Percentiles rank a stretch among this genome's conserved stretches.
phyloP scores from a whole-genome alignment of 371 early-diverging fungal genomes.

The Syncephalis plumigaleata region DNA sequence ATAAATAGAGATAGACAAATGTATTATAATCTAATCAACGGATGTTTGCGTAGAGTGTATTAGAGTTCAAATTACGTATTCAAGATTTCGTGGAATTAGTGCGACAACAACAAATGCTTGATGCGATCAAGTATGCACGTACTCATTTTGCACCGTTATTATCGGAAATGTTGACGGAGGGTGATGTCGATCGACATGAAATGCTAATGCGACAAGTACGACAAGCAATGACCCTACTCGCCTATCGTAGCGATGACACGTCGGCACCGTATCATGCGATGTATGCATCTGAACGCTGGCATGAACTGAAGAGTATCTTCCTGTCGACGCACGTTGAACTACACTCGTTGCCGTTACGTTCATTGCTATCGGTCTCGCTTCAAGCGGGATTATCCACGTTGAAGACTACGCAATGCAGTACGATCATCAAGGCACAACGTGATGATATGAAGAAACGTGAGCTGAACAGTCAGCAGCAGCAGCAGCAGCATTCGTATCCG shows the following conservation, averaged over 20 bases:
- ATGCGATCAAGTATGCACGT: constrained; percentile 69
- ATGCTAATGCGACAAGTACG: constrained; percentile 16
- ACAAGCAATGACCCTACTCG: constrained; percentile 74
- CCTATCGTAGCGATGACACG: constrained; percentile 48
- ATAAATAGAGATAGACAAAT: too few species aligned
- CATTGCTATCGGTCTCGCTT: constrained; percentile 65
- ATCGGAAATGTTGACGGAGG: too few species aligned
- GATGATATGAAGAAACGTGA: too few species aligned
- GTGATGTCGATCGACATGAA: too few species aligned
- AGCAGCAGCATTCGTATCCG: too few species aligned
- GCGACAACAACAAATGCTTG: constrained; percentile 31
- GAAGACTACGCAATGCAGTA: constrained; percentile 49
- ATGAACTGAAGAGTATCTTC: constrained; percentile 53
- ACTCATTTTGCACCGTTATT: constrained; percentile 43
- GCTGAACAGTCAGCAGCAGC: neutral
- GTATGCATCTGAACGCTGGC: constrained; percentile 69
- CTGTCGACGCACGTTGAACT: constrained; percentile 66
- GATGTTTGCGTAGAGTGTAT: constrained; percentile 56
- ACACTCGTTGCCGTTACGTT: constrained; percentile 63
- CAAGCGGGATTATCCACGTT: constrained; percentile 88
- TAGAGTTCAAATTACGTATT: constrained; percentile 84
- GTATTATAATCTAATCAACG: too few species aligned
- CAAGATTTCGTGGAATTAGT: constrained; percentile 87
- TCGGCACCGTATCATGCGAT: constrained; percentile 61
- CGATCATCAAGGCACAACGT: neutral